Evolutionary conservation across 192 early-diverging fungal species (phyloP).

Genomic region (Gigaspora rosea): DNA sequence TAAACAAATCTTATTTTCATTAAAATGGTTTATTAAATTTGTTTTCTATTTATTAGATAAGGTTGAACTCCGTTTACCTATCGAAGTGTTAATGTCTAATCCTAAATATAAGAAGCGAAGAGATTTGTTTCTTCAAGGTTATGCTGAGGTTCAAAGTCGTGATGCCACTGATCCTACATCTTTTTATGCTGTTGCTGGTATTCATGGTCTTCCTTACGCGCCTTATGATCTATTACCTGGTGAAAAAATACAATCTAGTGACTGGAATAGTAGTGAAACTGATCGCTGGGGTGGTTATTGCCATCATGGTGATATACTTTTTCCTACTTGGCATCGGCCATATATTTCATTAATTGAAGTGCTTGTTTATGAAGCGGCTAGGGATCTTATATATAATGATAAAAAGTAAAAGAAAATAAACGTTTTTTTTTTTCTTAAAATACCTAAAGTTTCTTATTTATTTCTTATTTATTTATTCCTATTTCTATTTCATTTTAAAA

Average conservation of each 20-base stretch:
- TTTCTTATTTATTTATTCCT: too few relatives aligned
- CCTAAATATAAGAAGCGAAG: neutral
- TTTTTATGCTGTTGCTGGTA: conserved; percentile 17
- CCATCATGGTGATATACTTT: conserved; percentile 26
- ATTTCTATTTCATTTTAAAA: neutral
- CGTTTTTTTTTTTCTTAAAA: neutral
- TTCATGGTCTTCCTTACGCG: conserved; percentile 11
- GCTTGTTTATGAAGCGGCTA: neutral
- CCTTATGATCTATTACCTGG: neutral
- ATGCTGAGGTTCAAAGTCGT: neutral
- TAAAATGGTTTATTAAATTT: too few relatives aligned
- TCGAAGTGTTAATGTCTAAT: conserved; percentile 1
- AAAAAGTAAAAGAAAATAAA: neutral
- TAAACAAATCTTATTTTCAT: too few relatives aligned
- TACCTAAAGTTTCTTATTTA: neutral
- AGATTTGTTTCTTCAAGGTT: conserved; percentile 11
- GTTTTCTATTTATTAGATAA: too few relatives aligned
- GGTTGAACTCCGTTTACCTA: neutral
- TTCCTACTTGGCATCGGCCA: conserved; percentile 33
- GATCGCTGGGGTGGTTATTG: conserved; percentile 25
- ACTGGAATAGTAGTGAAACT: neutral
- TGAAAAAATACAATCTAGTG: too few relatives aligned
- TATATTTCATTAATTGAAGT: conserved; percentile 25
- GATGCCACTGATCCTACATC: conserved; percentile 1
- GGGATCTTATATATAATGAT: neutral